These are phyloP conservation scores for Yamadazyma aaseri DNA, from an alignment of 1,139 yeast species.

Conservation along the genomic window DNA sequence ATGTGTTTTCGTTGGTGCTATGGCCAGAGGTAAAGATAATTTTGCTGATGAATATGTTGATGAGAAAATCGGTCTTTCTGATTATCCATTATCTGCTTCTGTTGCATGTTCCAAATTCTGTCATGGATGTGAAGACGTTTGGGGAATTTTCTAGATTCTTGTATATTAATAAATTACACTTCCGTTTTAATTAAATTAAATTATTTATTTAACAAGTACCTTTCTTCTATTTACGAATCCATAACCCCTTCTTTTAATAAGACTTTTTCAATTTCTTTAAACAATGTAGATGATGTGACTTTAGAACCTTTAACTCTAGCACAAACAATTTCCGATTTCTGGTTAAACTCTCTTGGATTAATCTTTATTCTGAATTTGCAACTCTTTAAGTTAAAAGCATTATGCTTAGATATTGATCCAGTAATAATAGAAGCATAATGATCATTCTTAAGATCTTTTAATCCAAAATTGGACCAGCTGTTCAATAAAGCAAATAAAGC, in stretches of 20 bases:
- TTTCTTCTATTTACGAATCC: constrained; percentile 24
- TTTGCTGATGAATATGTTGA: constrained; percentile 97
- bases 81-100: constrained; percentile 93
- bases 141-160: constrained; percentile 74
- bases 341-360: constrained; percentile 36
- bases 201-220: too few relatives aligned
- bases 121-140: constrained; percentile 97
- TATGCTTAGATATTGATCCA: constrained; percentile 61
- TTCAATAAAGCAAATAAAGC: constrained; percentile 62
- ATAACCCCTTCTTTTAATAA: constrained; percentile 47
- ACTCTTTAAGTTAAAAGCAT: constrained; percentile 61
- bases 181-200: too few relatives aligned
- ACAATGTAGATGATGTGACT: constrained; percentile 42
- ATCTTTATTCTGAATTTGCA: constrained; percentile 63
- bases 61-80: constrained; percentile 93
- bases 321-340: constrained; percentile 47
- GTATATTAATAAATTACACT: too few relatives aligned
- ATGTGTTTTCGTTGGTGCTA: constrained; percentile 97
- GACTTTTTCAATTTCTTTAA: constrained; percentile 48
- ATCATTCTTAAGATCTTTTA: constrained; percentile 54
- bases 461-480: constrained; percentile 72
- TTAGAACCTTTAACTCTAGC: constrained; percentile 46
- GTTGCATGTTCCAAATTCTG: constrained; percentile 98
- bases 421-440: constrained; percentile 45
- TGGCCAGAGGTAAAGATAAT: constrained; percentile 97